These are phyloP conservation scores for Apiospora rasikravindrae DNA, from an alignment of 2,329 filamentous ascomycete species.

Conservation along the genomic window DNA sequence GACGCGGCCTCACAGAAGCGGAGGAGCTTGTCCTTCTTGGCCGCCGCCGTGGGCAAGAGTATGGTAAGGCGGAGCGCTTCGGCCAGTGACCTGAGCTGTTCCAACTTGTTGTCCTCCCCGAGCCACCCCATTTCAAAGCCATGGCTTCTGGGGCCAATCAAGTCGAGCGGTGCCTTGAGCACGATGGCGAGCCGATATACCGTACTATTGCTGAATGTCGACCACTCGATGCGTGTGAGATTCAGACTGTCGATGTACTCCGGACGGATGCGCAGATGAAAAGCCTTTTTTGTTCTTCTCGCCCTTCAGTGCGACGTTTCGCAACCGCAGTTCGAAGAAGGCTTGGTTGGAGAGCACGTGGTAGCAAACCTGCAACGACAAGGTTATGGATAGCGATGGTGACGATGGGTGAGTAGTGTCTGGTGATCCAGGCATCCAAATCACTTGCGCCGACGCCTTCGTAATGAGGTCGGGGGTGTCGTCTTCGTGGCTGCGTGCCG, in stretches of 20 bases:
- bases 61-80: neutral
- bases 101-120: neutral
- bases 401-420: neutral
- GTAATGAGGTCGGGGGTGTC: neutral
- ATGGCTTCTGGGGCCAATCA: neutral
- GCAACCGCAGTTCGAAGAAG: neutral
- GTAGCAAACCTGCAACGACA: neutral
- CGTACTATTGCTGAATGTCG: neutral
- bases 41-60: neutral
- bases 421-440: neutral
- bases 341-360: neutral
- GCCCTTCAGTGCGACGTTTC: neutral
- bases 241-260: neutral
- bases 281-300: slow-evolving; percentile 1
- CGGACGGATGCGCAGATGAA: neutral
- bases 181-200: neutral
- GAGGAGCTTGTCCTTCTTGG: neutral
- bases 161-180: neutral
- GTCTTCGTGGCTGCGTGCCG: neutral
- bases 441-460: neutral
- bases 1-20: neutral
- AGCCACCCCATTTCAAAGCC: slow-evolving; percentile 7
- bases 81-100: neutral
- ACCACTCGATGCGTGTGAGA: neutral
- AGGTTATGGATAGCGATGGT: neutral